Percentiles rank a stretch among this genome's conserved stretches.
These are phyloP conservation scores for Hypholoma fasciculare DNA, from an alignment of 768 basidiomycete species.

Conservation along the genomic window DNA sequence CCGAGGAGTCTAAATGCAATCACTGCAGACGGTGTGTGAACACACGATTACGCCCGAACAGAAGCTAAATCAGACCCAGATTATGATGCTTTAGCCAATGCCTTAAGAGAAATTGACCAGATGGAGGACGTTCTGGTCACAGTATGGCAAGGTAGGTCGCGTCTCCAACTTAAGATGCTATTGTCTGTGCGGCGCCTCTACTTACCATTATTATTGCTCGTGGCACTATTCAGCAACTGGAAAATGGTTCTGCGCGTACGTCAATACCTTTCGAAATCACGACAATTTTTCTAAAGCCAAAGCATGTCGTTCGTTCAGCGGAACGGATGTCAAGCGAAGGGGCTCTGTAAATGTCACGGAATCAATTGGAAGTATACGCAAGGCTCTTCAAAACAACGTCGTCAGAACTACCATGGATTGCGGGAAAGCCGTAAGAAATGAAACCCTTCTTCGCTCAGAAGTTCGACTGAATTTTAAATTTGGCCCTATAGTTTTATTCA, in stretches of 20 bases:
- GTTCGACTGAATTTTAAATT: background rate
- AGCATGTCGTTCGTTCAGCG: conserved; percentile 34
- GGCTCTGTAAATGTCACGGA: conserved; percentile 6
- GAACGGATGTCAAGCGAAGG: conserved; percentile 53
- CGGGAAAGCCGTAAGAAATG: conserved; percentile 55
- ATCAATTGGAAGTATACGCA: conserved; percentile 37
- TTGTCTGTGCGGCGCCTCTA: background rate
- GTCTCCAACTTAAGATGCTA: background rate
- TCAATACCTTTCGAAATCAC: background rate
- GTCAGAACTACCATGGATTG: conserved; percentile 57
- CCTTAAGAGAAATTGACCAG: conserved; percentile 56
- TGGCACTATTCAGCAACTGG: conserved; percentile 56
- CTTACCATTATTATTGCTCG: background rate
- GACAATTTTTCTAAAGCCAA: background rate
- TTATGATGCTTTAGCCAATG: conserved; percentile 60
- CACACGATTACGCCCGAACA: background rate
- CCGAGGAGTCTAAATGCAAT: conserved; percentile 63
- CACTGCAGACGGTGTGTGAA: conserved; percentile 43
- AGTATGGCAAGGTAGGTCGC: conserved; percentile 58
- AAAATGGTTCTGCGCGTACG: conserved; percentile 75
- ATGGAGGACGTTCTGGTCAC: conserved; percentile 65
- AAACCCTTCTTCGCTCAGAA: background rate
- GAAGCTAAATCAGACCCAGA: conserved; percentile 34
- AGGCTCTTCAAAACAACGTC: conserved; percentile 46
- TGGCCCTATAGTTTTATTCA: conserved; percentile 50